Conservation (phyloP, 164 flowering plant genomes). For the Nymphaea thermarum region DNA sequence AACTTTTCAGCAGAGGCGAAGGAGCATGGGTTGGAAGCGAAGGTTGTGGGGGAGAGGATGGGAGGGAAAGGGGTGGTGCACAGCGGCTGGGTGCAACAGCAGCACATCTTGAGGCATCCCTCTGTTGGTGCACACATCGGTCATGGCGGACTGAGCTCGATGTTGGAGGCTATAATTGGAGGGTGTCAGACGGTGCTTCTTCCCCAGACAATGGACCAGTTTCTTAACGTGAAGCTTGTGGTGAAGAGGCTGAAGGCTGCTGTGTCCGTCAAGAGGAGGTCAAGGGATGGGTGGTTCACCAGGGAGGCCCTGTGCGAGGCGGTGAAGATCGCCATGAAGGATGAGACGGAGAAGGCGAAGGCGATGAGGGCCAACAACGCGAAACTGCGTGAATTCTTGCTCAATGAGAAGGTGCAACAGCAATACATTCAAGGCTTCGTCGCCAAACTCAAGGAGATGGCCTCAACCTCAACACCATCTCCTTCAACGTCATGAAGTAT, state of each 20-base stretch:
- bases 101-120: constrained; percentile 7
- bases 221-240: constrained; percentile 6
- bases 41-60: constrained; percentile 13
- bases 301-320: constrained; percentile 5
- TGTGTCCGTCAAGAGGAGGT: constrained; percentile 8
- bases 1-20: neutral
- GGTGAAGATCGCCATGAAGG: constrained; percentile 4
- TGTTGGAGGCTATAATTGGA: constrained; percentile 6
- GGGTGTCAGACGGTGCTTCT: constrained; percentile 8
- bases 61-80: constrained; percentile 9
- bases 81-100: constrained; percentile 18
- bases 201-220: constrained; percentile 6
- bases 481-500: too few relatives aligned
- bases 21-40: constrained; percentile 1
- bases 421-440: neutral
- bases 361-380: constrained; percentile 3
- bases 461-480: neutral
- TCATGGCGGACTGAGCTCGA: constrained; percentile 5
- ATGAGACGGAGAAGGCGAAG: constrained; percentile 3
- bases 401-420: neutral
- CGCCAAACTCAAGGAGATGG: neutral
- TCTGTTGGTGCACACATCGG: constrained; percentile 9
- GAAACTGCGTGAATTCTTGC: constrained; percentile 1
- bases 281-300: constrained; percentile 4
- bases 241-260: constrained; percentile 7